Evolutionary conservation across 2,329 filamentous ascomycete genomes (phyloP), one percentile per base, ranked within the genome.

Genomic region (Alternaria ethzedia): DNA sequence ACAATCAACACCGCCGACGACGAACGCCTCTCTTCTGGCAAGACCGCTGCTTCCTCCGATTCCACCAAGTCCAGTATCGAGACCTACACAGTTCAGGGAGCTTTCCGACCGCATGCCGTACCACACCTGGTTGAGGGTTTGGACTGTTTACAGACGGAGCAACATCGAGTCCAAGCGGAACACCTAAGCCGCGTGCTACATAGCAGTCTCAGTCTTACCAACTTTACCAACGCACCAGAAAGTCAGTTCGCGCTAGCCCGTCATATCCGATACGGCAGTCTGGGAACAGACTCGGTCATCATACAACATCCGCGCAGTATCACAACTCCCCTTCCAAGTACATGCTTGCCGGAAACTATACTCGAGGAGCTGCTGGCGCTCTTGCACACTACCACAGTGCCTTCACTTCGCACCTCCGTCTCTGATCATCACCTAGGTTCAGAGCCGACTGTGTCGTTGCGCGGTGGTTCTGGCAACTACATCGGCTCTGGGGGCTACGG

Each of bases 141-240:
- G 36, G 32, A 28, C 6, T 32, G 36, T 28, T 49, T 46, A 5
- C 52, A 51, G 5, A 28, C 49, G 11, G 69, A 70, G 50, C 72
- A 73, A 17, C 68, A 73, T 20, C 61, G 67, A 43, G 47, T 60
- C 12, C 74, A 75, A 59, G 61, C 66, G 21, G 75, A 75, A 56
- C 59, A 73, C 52, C 47, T 75, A 57, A 74, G 70, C 45, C 65
- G 61, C n/a, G 68, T 75, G 25, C 64, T 76, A 5, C 72, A 75
- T 32, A 67, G 68, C 25, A 63, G 62, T 23, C 57, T 64, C 13
- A 43, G 61, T 6, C 50, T 61, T 25, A 17, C 61, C 0, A 43
- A 41, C 43, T 21, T 28, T 56, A 20, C 43, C 26, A 6, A 20
- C 17, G 25, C 54, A 11, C 59, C 63, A 2, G 58, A 61, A 28